These are phyloP conservation scores for Trichoderma virens DNA, from an alignment of 495 filamentous ascomycete species.

Conservation along the genomic window DNA sequence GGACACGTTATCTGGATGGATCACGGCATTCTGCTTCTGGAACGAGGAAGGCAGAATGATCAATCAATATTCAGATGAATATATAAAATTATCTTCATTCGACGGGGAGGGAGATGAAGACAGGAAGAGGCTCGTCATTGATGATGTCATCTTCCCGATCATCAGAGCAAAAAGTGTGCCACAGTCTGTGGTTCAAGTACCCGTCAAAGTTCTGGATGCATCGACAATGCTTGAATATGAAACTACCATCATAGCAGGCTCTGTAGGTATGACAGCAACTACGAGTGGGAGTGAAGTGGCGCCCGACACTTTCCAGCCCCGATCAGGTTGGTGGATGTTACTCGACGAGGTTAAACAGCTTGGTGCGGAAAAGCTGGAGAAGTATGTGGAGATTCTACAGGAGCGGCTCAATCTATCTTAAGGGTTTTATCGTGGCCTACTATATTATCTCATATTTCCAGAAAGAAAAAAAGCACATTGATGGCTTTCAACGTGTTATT, in stretches of 20 bases:
- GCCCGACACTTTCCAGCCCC: not conserved
- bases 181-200: not conserved
- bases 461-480: no score
- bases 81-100: not conserved
- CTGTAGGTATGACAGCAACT: not conserved
- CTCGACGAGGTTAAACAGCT: not conserved
- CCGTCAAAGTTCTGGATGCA: not conserved
- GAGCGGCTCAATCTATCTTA: no score
- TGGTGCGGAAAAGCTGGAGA: not conserved
- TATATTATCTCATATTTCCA: no score
- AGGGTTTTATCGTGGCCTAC: no score
- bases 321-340: not conserved
- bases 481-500: no score
- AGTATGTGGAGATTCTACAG: no score
- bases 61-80: not conserved
- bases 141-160: not conserved
- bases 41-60: slow-evolving; percentile 24
- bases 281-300: not conserved
- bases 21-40: slow-evolving; percentile 37
- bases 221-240: not conserved
- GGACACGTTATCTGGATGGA: slow-evolving; percentile 33
- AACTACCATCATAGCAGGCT: not conserved
- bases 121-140: not conserved
- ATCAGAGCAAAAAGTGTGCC: not conserved
- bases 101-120: not conserved